phyloP scores from a whole-genome alignment of 1,139 yeast species.

The Suhomyces guaymorum region DNA sequence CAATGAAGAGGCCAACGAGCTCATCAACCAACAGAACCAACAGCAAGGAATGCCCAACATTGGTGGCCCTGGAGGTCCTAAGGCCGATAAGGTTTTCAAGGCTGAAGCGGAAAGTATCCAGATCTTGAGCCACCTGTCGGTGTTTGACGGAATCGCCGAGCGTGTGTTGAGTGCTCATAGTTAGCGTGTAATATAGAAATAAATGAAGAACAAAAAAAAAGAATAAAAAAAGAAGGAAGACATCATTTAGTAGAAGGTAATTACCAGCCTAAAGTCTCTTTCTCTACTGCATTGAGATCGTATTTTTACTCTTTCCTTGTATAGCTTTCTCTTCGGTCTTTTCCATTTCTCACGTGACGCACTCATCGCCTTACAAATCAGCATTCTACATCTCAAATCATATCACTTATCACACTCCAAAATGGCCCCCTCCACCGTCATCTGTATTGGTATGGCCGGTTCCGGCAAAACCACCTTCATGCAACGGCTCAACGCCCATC shows the following conservation, averaged over 20 bases:
- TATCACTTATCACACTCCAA: conserved; percentile 7
- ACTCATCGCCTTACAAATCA: conserved; percentile 8
- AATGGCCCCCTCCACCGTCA: conserved; percentile 65
- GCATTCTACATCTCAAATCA: neutral
- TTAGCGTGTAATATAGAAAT: no score
- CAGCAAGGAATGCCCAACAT: conserved; percentile 42
- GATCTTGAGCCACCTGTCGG: conserved; percentile 54
- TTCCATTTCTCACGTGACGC: neutral
- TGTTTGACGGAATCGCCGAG: conserved; percentile 63
- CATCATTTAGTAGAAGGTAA: no score
- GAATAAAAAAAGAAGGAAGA: no score
- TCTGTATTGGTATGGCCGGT: conserved; percentile 97
- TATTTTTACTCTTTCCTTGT: no score
- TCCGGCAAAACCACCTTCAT: conserved; percentile 97
- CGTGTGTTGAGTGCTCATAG: conserved; percentile 55
- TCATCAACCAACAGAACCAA: conserved; percentile 50
- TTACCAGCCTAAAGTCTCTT: no score
- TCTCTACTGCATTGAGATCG: no score
- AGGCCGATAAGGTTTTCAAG: conserved; percentile 59
- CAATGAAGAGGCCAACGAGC: conserved; percentile 51
- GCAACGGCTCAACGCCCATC: conserved; percentile 89
- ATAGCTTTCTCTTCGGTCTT: neutral
- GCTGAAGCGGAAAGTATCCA: conserved; percentile 79
- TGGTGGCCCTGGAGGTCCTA: conserved; percentile 60
- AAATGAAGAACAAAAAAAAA: no score